Percentiles rank a stretch among this genome's conserved stretches.
Evolutionary conservation across 768 basidiomycete genomes (phyloP).

Genomic region (Tricholoma hemisulphureum): DNA sequence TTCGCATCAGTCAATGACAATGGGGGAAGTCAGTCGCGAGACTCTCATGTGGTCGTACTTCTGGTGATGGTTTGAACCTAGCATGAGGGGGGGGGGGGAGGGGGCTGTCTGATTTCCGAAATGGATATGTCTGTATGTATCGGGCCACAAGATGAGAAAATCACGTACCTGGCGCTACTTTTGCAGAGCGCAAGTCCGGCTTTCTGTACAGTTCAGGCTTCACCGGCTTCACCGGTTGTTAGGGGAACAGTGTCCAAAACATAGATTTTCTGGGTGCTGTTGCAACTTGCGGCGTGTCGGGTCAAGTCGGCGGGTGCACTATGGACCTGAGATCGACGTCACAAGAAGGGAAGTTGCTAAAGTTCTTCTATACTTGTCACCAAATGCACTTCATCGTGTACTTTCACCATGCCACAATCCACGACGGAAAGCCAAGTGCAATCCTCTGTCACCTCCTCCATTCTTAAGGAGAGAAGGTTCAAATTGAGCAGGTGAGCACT

Average conservation of each 20-base stretch:
- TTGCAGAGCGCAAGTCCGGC: not conserved
- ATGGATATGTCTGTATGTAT: too few species aligned
- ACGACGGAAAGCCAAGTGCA: slow-evolving; percentile 46
- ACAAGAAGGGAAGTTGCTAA: not conserved
- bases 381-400: slow-evolving; percentile 25
- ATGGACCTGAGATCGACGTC: not conserved
- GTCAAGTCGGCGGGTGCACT: not conserved
- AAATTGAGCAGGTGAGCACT: slow-evolving; percentile 75
- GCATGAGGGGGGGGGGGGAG: too few species aligned
- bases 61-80: too few species aligned
- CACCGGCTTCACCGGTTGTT: not conserved
- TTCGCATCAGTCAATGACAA: too few species aligned
- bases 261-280: not conserved
- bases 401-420: slow-evolving; percentile 46
- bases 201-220: not conserved
- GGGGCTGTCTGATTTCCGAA: too few species aligned
- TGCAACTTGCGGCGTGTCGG: not conserved
- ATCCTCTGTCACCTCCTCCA: slow-evolving; percentile 39
- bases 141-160: too few species aligned
- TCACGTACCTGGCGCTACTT: not conserved
- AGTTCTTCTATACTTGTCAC: slow-evolving; percentile 26
- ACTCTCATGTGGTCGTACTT: too few species aligned
- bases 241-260: not conserved
- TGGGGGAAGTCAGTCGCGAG: too few species aligned
- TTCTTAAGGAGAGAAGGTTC: slow-evolving; percentile 79